Evolutionary conservation across 306 rosid genomes (phyloP).

Genomic region (Glycine tomentella): DNA sequence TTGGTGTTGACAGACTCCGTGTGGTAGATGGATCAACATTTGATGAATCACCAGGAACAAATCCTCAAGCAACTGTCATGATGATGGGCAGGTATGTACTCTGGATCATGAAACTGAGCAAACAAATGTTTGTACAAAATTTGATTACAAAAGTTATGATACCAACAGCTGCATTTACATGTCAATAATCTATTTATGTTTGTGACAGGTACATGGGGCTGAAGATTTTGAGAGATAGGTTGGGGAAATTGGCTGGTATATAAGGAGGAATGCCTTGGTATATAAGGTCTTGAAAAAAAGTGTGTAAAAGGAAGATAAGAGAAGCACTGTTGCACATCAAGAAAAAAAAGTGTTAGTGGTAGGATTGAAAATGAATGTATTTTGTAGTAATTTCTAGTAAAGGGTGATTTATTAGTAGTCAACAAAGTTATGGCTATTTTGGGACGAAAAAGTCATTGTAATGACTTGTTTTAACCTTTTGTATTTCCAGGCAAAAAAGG

Average conservation of each 20-base stretch:
- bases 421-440: constrained; percentile 26
- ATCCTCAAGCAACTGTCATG: constrained; percentile 95
- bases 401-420: constrained; percentile 27
- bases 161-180: neutral
- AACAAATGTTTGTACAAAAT: neutral
- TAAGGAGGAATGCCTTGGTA: constrained; percentile 55
- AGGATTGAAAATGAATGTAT: constrained; percentile 48
- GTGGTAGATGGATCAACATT: constrained; percentile 88
- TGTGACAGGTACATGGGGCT: constrained; percentile 90
- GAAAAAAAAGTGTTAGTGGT: constrained; percentile 17
- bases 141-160: constrained; percentile 14
- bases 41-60: constrained; percentile 87
- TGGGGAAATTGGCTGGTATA: constrained; percentile 69
- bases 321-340: constrained; percentile 30
- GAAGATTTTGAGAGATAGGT: constrained; percentile 80
- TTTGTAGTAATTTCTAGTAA: constrained; percentile 53
- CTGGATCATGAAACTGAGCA: neutral
- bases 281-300: constrained; percentile 46
- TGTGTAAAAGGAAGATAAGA: constrained; percentile 39
- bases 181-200: constrained; percentile 36
- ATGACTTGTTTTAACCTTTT: neutral
- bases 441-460: constrained; percentile 10
- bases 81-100: constrained; percentile 92
- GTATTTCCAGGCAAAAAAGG: constrained; percentile 25
- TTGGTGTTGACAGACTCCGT: constrained; percentile 76